phyloP scores from a whole-genome alignment of 768 basidiomycete species.

The Panus rudis region DNA sequence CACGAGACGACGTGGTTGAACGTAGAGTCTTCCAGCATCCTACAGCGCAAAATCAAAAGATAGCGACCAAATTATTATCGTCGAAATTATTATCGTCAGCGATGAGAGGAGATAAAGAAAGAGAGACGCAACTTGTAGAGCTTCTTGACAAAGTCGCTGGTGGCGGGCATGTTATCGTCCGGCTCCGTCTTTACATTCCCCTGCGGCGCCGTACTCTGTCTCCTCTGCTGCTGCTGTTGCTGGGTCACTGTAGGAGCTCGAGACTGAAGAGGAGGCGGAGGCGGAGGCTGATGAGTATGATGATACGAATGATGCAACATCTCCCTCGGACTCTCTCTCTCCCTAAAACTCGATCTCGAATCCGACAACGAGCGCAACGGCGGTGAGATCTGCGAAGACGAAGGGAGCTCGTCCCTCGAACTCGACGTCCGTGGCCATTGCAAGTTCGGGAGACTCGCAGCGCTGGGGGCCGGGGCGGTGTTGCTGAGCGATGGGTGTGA shows the following conservation, averaged over 20 bases:
- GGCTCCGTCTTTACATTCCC: slow-evolving; percentile 26
- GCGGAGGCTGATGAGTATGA: neutral
- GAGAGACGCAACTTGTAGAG: slow-evolving; percentile 66
- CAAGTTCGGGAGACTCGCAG: slow-evolving; percentile 13
- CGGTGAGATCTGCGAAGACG: slow-evolving; percentile 21
- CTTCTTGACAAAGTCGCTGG: slow-evolving; percentile 92
- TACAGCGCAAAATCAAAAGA: slow-evolving; percentile 22
- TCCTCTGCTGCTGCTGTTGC: slow-evolving; percentile 1
- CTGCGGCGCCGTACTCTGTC: slow-evolving; percentile 10
- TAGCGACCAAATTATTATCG: neutral
- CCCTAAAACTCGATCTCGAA: slow-evolving; percentile 8
- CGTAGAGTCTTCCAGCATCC: slow-evolving; percentile 81
- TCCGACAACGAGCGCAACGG: slow-evolving; percentile 21
- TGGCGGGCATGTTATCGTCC: slow-evolving; percentile 80
- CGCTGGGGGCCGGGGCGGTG: slow-evolving; percentile 19
- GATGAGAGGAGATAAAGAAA: neutral
- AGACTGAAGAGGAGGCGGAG: slow-evolving; percentile 8
- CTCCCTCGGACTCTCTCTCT: neutral
- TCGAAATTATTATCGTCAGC: no score
- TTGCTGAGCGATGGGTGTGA: slow-evolving; percentile 28
- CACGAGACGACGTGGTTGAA: slow-evolving; percentile 74
- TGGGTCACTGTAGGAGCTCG: slow-evolving; percentile 4
- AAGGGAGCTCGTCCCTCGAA: slow-evolving; percentile 30
- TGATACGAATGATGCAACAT: neutral
- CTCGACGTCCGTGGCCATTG: slow-evolving; percentile 28